phyloP scores from a whole-genome alignment of 768 basidiomycete species.

The Boletus tylopilopsis region DNA sequence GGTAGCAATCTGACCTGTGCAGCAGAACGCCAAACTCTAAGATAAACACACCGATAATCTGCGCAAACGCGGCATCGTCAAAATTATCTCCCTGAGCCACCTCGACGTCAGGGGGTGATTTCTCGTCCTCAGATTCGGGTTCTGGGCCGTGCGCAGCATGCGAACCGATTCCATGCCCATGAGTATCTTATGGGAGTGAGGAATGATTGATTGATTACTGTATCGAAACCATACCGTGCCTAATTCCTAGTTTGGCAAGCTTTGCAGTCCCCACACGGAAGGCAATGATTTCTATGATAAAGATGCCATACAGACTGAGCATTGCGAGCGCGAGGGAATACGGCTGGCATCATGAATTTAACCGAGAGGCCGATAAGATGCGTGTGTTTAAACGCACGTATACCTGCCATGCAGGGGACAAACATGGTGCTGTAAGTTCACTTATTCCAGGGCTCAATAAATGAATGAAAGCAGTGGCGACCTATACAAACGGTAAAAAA shows the following conservation, averaged over 20 bases:
- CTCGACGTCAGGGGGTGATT: constrained; percentile 28
- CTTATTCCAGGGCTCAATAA: constrained; percentile 72
- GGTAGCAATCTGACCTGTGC: constrained; percentile 50
- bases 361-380: neutral
- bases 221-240: constrained; percentile 44
- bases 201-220: neutral
- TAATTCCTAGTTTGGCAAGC: constrained; percentile 60
- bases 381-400: constrained; percentile 52
- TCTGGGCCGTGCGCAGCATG: constrained; percentile 75
- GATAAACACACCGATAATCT: constrained; percentile 84
- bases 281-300: constrained; percentile 80
- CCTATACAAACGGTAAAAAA: constrained; percentile 38
- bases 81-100: constrained; percentile 13
- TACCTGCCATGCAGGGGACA: constrained; percentile 61
- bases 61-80: constrained; percentile 52
- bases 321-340: constrained; percentile 82
- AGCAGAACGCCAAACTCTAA: constrained; percentile 92
- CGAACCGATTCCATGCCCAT: constrained; percentile 58
- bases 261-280: constrained; percentile 82
- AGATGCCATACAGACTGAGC: constrained; percentile 77
- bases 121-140: constrained; percentile 14
- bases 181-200: constrained; percentile 45
- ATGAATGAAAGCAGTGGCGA: constrained; percentile 89
- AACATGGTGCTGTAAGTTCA: constrained; percentile 66
- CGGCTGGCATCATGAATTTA: constrained; percentile 45